Percentiles rank a stretch among this genome's conserved stretches.
Evolutionary conservation across 257 asterid genomes (phyloP).

Genomic region (Solanum appendiculatum): DNA sequence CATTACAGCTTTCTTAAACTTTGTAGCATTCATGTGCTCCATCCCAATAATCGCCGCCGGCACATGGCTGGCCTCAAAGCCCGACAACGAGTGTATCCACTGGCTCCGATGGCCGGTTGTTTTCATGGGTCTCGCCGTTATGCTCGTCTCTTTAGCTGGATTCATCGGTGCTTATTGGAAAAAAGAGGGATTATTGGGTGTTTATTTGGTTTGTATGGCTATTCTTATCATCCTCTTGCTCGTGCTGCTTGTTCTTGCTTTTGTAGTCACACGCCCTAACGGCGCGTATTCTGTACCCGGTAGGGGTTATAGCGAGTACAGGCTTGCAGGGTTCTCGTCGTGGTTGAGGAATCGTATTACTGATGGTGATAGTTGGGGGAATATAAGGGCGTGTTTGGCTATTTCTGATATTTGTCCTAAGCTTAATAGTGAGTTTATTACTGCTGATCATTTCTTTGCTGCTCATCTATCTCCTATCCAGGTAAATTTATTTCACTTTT

Average conservation of each 20-base stretch:
- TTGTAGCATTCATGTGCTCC: conserved; percentile 82
- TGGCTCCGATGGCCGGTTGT: conserved; percentile 97
- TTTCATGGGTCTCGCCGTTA: conserved; percentile 58
- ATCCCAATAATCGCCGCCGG: conserved; percentile 85
- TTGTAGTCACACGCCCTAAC: conserved; percentile 65
- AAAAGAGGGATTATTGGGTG: conserved; percentile 63
- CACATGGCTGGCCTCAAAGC: conserved; percentile 78
- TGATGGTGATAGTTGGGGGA: conserved; percentile 49
- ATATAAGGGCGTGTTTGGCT: conserved; percentile 80
- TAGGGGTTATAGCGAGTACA: conserved; percentile 44
- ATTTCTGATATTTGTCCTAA: conserved; percentile 53
- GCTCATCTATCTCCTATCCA: conserved; percentile 77
- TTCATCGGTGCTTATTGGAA: conserved; percentile 84
- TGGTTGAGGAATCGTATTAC: conserved; percentile 79
- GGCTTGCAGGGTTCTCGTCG: conserved; percentile 57
- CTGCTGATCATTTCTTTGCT: conserved; percentile 64
- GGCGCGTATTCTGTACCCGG: conserved; percentile 64
- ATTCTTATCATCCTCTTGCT: conserved; percentile 70
- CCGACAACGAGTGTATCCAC: conserved; percentile 92
- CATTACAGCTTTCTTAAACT: conserved; percentile 72
- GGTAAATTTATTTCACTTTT: conserved; percentile 32
- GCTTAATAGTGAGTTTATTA: conserved; percentile 28
- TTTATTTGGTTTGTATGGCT: conserved; percentile 78
- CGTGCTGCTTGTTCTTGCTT: conserved; percentile 61
- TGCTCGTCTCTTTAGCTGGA: conserved; percentile 58